Percentiles rank a stretch among this genome's conserved stretches.
Evolutionary conservation across 371 early-diverging fungal species (phyloP).

Genomic region (Vairimorpha apis): DNA sequence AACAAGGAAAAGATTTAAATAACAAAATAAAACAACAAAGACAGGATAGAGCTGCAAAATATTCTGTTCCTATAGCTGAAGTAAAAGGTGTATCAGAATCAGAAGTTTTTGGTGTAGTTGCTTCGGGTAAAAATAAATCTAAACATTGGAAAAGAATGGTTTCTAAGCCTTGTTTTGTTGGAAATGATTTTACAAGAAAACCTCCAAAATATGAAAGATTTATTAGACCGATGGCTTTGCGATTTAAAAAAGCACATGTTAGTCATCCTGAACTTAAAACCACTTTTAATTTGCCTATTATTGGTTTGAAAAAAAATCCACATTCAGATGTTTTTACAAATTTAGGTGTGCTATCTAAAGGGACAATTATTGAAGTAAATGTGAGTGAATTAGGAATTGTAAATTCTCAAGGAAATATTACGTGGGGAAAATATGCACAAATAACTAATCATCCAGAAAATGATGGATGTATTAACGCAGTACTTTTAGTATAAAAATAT

Average conservation of each 20-base stretch:
- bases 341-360: slow-evolving; percentile 95
- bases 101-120: slow-evolving; percentile 94
- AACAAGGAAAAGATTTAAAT: slow-evolving; percentile 83
- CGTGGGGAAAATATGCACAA: slow-evolving; percentile 98
- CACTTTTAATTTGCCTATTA: slow-evolving; percentile 91
- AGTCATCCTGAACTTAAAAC: slow-evolving; percentile 96
- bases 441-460: slow-evolving; percentile 85
- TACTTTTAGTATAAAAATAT: slow-evolving; percentile 61
- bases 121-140: slow-evolving; percentile 80
- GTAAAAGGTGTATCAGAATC: slow-evolving; percentile 96
- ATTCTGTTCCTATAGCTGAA: slow-evolving; percentile 92
- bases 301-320: slow-evolving; percentile 98
- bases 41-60: slow-evolving; percentile 95
- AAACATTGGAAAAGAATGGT: slow-evolving; percentile 99
- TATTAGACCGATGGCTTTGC: slow-evolving; percentile 93
- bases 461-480: slow-evolving; percentile 72
- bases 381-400: slow-evolving; percentile 94
- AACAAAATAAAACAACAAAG: slow-evolving; percentile 99
- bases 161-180: slow-evolving; percentile 97
- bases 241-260: slow-evolving; percentile 97
- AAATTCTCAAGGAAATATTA: slow-evolving; percentile 91
- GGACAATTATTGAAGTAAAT: slow-evolving; percentile 92
- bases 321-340: slow-evolving; percentile 89
- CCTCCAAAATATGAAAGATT: slow-evolving; percentile 99
- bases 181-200: slow-evolving; percentile 94